phyloP scores from a whole-genome alignment of 1,284 basidiomycete genomes.

The Volvariella surrecta region DNA sequence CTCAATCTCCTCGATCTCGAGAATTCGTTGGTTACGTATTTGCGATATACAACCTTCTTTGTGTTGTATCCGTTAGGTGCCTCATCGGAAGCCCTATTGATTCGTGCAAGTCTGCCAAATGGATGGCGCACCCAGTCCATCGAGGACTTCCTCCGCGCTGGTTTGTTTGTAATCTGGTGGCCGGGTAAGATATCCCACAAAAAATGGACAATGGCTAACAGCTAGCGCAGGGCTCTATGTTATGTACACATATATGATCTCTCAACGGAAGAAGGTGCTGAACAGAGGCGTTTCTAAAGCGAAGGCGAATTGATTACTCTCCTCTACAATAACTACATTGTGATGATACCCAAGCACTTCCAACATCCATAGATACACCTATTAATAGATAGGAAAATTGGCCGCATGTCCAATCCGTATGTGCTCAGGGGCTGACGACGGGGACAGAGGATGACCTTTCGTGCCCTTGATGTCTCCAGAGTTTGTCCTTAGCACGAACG shows the following conservation, averaged over 20 bases:
- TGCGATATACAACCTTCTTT: slow-evolving; percentile 91
- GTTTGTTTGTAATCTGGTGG: slow-evolving; percentile 84
- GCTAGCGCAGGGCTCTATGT: slow-evolving; percentile 68
- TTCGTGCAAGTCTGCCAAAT: slow-evolving; percentile 67
- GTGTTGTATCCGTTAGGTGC: slow-evolving; percentile 91
- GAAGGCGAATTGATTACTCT: too few species aligned
- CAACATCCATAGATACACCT: too few species aligned
- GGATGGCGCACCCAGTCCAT: slow-evolving; percentile 33
- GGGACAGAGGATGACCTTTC: too few species aligned
- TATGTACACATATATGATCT: slow-evolving; percentile 88
- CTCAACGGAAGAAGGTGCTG: slow-evolving; percentile 73
- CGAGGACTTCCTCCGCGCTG: slow-evolving; percentile 47
- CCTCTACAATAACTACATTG: too few species aligned
- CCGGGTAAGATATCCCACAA: slow-evolving; percentile 31
- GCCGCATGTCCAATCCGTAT: too few species aligned
- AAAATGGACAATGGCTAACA: slow-evolving; percentile 3
- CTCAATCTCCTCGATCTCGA: slow-evolving; percentile 51
- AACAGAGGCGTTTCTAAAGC: slow-evolving; percentile 20
- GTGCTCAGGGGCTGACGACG: too few species aligned
- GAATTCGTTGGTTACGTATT: slow-evolving; percentile 43
- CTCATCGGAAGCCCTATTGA: slow-evolving; percentile 82
- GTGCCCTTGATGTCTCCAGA: slow-evolving; percentile 61
- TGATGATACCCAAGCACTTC: too few species aligned
- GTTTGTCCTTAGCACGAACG: slow-evolving; percentile 72
- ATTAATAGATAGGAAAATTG: too few species aligned